Evolutionary conservation across 1,284 basidiomycete genomes (phyloP), one percentile per base, ranked within the genome.

Genomic region (Puccinia hordei): DNA sequence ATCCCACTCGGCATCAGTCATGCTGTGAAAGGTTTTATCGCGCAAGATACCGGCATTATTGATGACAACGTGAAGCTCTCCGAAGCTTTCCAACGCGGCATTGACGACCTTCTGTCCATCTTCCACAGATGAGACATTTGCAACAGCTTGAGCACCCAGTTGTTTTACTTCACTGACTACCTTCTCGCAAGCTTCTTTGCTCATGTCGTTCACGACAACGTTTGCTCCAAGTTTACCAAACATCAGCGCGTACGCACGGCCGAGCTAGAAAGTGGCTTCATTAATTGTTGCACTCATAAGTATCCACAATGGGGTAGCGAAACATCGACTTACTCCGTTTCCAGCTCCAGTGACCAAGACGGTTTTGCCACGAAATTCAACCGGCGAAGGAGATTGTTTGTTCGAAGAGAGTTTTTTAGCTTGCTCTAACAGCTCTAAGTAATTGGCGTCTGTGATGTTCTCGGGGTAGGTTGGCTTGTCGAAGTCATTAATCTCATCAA

Each of bases 181-280:
- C 17, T 89, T 87, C 57, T 90, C 89, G 13, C 95, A 95, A 30
- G 90, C 91, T 84, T 93, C 92, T 85, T 92, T 92, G 85, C 89
- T 93, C 80, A 99, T 92, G 85, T 99, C 97, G 86, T 99, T 99
- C 81, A 99, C 90, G 59, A 99, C 93, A 49, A 99, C 93, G 84
- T 98, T 98, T 30, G 94, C 96, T 44, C 97, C 97, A 5, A 95
- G 89, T 82, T 90, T 90, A 59, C 89, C 93, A 84, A 93, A 99
- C 91, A 97, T 93, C 80, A 92, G 88, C 0, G 97, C 93, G 85
- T 99, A 98, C 5, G 91, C 90, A 66, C 95, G 91, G 35, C 97
- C 97, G 46, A 99, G 91, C 76, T 78, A 83, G 83, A 84, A 59
- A 83, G 84, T 81, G 38, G 35, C 22, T 22, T 27, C 24, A n/a